A percentile compares a stretch with the other conserved stretches of the same genome.
These are phyloP conservation scores for Eucommia ulmoides DNA, from an alignment of 257 asterid species.

Conservation along the genomic window DNA sequence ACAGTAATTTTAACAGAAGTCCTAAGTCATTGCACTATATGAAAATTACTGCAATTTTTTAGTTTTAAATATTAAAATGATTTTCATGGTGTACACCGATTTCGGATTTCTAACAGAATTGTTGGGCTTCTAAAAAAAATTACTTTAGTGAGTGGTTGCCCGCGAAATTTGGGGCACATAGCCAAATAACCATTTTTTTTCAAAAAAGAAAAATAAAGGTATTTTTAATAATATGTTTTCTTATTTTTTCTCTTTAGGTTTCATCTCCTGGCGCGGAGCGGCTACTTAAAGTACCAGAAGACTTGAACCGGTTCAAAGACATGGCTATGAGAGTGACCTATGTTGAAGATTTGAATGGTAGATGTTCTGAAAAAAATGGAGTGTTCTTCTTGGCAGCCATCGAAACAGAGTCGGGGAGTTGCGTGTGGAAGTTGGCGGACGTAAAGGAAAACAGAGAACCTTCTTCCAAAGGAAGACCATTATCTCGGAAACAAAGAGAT, in stretches of 20 bases:
- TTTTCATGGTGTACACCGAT: no score
- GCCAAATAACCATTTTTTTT: no score
- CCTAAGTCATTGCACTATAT: no score
- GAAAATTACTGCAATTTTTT: no score
- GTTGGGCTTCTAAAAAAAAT: no score
- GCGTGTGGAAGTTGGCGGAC: conserved; percentile 82
- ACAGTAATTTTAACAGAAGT: no score
- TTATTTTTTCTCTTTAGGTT: conserved; percentile 35
- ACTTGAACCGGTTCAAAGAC: conserved; percentile 60
- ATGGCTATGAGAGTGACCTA: conserved; percentile 68
- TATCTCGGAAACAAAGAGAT: conserved; percentile 73
- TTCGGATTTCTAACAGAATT: no score
- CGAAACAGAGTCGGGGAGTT: conserved; percentile 46
- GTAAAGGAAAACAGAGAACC: conserved; percentile 87
- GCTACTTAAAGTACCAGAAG: conserved; percentile 72
- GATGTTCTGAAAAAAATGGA: conserved; percentile 31
- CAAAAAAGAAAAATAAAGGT: background rate
- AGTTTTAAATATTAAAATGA: no score
- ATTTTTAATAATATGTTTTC: background rate
- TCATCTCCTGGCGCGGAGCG: conserved; percentile 89
- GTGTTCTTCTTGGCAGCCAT: conserved; percentile 51
- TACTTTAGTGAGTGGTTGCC: no score
- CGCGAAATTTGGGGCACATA: no score
- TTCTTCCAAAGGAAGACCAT: conserved; percentile 66
- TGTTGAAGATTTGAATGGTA: conserved; percentile 24